phyloP scores from a whole-genome alignment of 2,329 filamentous ascomycete genomes.

The Lachnum nothofagi region DNA sequence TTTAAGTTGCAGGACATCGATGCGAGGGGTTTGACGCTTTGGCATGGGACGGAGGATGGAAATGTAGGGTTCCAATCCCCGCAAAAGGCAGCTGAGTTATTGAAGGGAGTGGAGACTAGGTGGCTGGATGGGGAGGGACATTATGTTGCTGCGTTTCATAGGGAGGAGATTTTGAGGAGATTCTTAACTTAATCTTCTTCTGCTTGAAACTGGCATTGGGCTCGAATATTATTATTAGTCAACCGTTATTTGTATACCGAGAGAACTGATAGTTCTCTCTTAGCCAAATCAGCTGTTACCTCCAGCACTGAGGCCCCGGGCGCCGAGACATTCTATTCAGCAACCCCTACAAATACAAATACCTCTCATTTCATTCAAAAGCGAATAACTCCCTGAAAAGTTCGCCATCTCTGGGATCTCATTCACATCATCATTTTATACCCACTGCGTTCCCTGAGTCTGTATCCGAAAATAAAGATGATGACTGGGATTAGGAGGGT shows the following conservation, averaged over 20 bases:
- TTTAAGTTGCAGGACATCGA: slow-evolving; percentile 16
- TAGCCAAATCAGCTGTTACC: too few species aligned
- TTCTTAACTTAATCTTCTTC: too few species aligned
- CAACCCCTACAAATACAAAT: too few species aligned
- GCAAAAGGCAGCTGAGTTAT: slow-evolving; percentile 8
- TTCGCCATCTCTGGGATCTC: too few species aligned
- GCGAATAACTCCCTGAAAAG: too few species aligned
- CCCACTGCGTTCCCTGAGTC: not conserved
- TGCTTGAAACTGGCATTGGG: too few species aligned
- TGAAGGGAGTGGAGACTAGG: slow-evolving; percentile 1
- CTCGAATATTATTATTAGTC: too few species aligned
- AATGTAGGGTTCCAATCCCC: slow-evolving; percentile 14
- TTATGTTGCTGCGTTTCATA: slow-evolving; percentile 8
- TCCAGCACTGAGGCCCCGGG: too few species aligned
- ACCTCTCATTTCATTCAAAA: too few species aligned
- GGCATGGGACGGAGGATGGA: slow-evolving; percentile 16
- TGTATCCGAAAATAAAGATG: not conserved
- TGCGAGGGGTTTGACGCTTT: slow-evolving; percentile 11
- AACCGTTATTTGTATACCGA: too few species aligned
- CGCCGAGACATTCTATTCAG: too few species aligned
- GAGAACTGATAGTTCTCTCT: too few species aligned
- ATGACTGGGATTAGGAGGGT: not conserved
- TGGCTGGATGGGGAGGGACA: slow-evolving; percentile 5
- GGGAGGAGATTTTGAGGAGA: slow-evolving; percentile 6
- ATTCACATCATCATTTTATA: not conserved